Evolutionary conservation across 345 rosid genomes (phyloP), one percentile per base, ranked within the genome.

Genomic region (Pelargonium nanum): DNA sequence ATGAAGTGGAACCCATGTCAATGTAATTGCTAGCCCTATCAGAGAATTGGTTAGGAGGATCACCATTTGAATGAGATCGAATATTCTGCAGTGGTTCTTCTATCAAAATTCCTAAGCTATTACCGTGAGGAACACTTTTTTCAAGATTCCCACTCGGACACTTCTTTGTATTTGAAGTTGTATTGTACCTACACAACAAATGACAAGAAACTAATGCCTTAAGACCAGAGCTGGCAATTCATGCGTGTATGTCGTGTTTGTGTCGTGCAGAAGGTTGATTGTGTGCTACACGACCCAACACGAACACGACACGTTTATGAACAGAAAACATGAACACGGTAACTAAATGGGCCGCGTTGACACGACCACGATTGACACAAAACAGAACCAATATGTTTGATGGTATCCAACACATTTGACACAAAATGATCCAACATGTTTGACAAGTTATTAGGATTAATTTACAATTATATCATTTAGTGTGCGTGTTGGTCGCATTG

Each of bases 1-100:
- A 71, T 30, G 80, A 72, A 6, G 82, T 77, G 48, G 82, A 80
- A 54, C 75, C 83, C 76, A 70, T 68, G 58, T 78, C 86, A 56
- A 74, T 62, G 65, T 77, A 78, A 59, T 74, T 76, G 70, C 83
- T 76, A 40, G 76, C 83, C 40, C 55, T 57, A 68, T 70, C 74
- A 61, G 77, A 81, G 59, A 58, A 62, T 23, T 70, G 86, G 64
- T 75, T 77, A 56, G 75, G 80, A 71, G 53, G 72, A 50, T 76
- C 72, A 21, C 60, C 60, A 59, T 55, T 64, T 28, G 77, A 72
- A 56, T 69, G 77, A 15, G 68, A 74, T 34, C 12, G 73, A 45
- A 63, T 19, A 45, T 76, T 61, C 45, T 57, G 56, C 3, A 24
- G 60, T 26, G 70, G 24, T 58, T 67, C 76, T 24, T 71, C 75